phyloP scores from a whole-genome alignment of 2,329 filamentous ascomycete species.

The Penicillium sp. region DNA sequence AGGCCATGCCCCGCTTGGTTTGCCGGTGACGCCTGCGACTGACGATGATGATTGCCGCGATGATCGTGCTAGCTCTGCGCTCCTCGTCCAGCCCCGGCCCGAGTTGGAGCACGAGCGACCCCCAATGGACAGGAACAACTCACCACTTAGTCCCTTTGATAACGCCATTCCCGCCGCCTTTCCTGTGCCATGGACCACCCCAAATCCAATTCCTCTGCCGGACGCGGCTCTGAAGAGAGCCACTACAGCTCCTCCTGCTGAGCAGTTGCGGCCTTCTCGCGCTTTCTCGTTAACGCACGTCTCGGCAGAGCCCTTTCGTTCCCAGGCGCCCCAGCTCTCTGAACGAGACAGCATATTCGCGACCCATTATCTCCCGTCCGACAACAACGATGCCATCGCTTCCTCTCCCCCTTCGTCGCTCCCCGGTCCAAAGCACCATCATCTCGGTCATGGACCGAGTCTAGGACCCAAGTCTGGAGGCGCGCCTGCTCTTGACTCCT shows the following conservation, averaged over 20 bases:
- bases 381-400: conserved; percentile 34
- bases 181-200: background rate
- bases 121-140: conserved; percentile 16
- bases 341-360: conserved; percentile 63
- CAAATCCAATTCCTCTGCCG: conserved; percentile 1
- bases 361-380: conserved; percentile 55
- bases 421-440: conserved; percentile 25
- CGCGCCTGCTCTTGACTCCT: conserved; percentile 21
- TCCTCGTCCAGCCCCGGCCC: conserved; percentile 25
- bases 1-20: conserved; percentile 37
- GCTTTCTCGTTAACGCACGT: conserved; percentile 4
- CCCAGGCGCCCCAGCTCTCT: conserved; percentile 50
- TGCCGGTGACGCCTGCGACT: conserved; percentile 45
- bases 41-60: conserved; percentile 34
- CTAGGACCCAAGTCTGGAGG: conserved; percentile 28
- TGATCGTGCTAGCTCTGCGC: conserved; percentile 27
- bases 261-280: conserved; percentile 12
- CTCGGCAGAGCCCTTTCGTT: conserved; percentile 17
- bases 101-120: conserved; percentile 15
- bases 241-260: conserved; percentile 8
- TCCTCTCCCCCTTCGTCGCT: conserved; percentile 33
- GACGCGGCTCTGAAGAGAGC: conserved; percentile 14
- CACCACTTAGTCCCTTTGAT: conserved; percentile 17
- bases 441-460: conserved; percentile 17
- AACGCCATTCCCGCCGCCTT: background rate